Evolutionary conservation across 2,329 filamentous ascomycete species (phyloP), one percentile per base, ranked within the genome.

Genomic region (Epichloe gansuensis): DNA sequence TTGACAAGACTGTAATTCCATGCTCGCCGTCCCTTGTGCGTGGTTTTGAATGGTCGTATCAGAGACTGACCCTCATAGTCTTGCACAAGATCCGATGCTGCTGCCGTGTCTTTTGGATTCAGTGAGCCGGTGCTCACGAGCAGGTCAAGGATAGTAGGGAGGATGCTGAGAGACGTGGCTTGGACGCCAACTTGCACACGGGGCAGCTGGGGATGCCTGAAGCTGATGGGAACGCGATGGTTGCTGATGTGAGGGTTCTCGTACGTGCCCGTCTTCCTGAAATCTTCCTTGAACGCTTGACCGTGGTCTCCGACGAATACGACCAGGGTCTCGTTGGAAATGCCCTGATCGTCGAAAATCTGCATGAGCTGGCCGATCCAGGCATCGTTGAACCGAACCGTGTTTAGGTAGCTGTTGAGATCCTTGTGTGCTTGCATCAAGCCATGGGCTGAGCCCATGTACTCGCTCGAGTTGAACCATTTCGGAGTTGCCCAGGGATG

Each of bases 51-150:
- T 28, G 61, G 62, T 9, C 65, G 61, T 37, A 69, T 62, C 2
- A 69, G 56, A 1, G 67, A 68, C 51, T 68, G 64, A 2, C 66
- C 64, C 38, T 69, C 66, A 35, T 66, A 69, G 46, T 69, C 64
- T 11, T 62, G 57, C 3, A 66, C 52, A 8, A 69, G 58, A 31
- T 68, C 64, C 4, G 56, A 56, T 1, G 63, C 64, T 15, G 61
- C 62, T 3, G 50, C 38, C 11, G 56, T 55, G 25, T 65, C 60
- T 41, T 59, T 58, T 5, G 56, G 39, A 51, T 59, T 62, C 17
- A 68, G 62, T 12, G 67, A 69, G 23, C 57, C 60, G 5, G 60
- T 66, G 46, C 62, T 61, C 49, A 67, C 55, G 34, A 69, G 65
- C 0, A 69, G 61, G 42, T 69, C 67, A 23, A 69, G 61, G 23